Conservation (phyloP, 2,329 filamentous ascomycete species). For the Aspergillus oerlinghausenensis region DNA sequence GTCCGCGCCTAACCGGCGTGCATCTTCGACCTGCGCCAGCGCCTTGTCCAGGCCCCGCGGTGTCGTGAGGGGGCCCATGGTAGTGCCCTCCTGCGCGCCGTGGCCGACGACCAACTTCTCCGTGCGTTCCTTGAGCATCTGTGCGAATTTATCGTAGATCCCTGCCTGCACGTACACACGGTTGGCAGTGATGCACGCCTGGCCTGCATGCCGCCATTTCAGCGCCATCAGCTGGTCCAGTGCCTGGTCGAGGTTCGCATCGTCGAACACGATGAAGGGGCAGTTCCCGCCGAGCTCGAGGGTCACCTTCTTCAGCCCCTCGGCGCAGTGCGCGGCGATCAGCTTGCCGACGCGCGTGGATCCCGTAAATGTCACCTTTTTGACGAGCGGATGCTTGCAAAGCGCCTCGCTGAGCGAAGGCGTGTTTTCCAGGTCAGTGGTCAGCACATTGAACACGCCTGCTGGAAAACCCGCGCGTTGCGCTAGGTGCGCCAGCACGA, state of each 20-base stretch:
- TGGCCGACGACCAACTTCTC: constrained; percentile 56
- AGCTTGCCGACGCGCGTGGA: constrained; percentile 59
- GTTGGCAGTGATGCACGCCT: constrained; percentile 45
- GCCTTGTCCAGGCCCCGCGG: constrained; percentile 54
- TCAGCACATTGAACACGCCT: constrained; percentile 59
- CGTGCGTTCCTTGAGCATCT: constrained; percentile 51
- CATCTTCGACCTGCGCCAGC: constrained; percentile 58
- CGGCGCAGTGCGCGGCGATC: constrained; percentile 55
- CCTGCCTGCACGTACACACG: constrained; percentile 42
- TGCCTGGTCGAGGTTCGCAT: constrained; percentile 54
- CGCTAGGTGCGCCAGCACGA: constrained; percentile 52
- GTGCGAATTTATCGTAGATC: constrained; percentile 49
- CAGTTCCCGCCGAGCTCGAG: constrained; percentile 63
- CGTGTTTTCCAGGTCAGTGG: constrained; percentile 44
- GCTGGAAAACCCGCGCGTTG: constrained; percentile 53
- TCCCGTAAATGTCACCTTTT: constrained; percentile 59
- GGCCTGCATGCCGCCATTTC: constrained; percentile 42
- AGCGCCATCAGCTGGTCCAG: constrained; percentile 37
- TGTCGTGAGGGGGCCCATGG: constrained; percentile 59
- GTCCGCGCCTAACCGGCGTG: constrained; percentile 57
- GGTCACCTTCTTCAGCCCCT: constrained; percentile 61
- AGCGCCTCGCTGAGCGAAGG: constrained; percentile 45
- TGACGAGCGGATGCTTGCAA: constrained; percentile 53
- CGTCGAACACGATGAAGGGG: constrained; percentile 61
- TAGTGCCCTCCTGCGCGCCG: constrained; percentile 50